phyloP scores from a whole-genome alignment of 768 basidiomycete genomes.

The Rhizopogon rudus region DNA sequence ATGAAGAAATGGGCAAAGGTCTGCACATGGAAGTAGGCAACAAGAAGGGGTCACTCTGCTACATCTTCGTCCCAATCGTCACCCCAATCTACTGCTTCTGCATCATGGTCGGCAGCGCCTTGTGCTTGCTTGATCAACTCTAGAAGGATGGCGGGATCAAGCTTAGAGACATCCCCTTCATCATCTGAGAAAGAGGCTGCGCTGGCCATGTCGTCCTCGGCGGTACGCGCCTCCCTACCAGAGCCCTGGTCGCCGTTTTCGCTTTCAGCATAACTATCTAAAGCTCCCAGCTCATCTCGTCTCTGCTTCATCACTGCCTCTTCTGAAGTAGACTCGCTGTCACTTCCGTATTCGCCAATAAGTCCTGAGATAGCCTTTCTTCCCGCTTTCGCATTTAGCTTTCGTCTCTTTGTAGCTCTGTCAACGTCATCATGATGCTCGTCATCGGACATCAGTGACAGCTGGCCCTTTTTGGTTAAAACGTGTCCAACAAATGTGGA shows the following conservation, averaged over 20 bases:
- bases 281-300: slow-evolving; percentile 11
- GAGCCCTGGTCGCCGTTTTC: slow-evolving; percentile 9
- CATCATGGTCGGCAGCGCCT: slow-evolving; percentile 21
- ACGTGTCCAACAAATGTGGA: slow-evolving; percentile 51
- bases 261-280: slow-evolving; percentile 21
- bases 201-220: not conserved
- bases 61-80: slow-evolving; percentile 22
- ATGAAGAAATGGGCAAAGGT: not conserved
- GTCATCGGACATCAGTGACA: slow-evolving; percentile 8
- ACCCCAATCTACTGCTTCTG: slow-evolving; percentile 23
- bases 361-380: slow-evolving; percentile 53
- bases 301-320: not conserved
- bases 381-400: slow-evolving; percentile 46
- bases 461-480: slow-evolving; percentile 49
- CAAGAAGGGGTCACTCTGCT: not conserved
- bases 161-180: slow-evolving; percentile 10
- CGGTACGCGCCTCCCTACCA: not conserved
- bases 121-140: slow-evolving; percentile 20
- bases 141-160: slow-evolving; percentile 15
- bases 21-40: not conserved
- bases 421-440: slow-evolving; percentile 20
- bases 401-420: slow-evolving; percentile 48
- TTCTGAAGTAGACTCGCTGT: slow-evolving; percentile 32
- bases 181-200: slow-evolving; percentile 4
- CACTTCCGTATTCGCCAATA: slow-evolving; percentile 58